A percentile compares a stretch with the other conserved stretches of the same genome.
These are phyloP conservation scores for Cryptococcus deneoformans DNA, from an alignment of 1,284 basidiomycete species.

Conservation along the genomic window DNA sequence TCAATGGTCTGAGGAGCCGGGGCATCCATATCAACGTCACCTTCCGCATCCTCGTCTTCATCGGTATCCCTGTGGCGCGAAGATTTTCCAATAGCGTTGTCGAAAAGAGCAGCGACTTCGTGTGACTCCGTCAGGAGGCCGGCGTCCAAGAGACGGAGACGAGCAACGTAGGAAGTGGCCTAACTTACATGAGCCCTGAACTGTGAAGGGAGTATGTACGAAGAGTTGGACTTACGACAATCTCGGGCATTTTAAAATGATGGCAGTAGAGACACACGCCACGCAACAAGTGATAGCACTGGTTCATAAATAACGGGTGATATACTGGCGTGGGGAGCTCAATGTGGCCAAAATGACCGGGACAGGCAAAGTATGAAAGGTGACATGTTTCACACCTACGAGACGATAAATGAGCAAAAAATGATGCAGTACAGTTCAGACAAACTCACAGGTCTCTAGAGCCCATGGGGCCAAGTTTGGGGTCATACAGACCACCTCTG, in stretches of 20 bases:
- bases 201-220: background rate
- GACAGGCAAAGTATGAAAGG: conserved; percentile 88
- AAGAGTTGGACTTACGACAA: conserved; percentile 59
- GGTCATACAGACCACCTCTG: conserved; percentile 91
- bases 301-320: conserved; percentile 94
- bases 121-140: conserved; percentile 82
- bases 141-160: conserved; percentile 83
- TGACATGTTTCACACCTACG: conserved; percentile 88
- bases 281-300: conserved; percentile 84
- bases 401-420: background rate
- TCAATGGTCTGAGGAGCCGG: conserved; percentile 43
- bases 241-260: conserved; percentile 76
- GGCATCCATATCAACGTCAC: conserved; percentile 38
- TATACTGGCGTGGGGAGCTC: conserved; percentile 94
- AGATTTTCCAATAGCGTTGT: conserved; percentile 43
- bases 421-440: background rate
- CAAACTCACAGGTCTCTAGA: conserved; percentile 78
- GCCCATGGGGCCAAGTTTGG: conserved; percentile 87
- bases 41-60: conserved; percentile 50
- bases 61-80: conserved; percentile 45
- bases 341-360: conserved; percentile 99
- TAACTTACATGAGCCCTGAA: conserved; percentile 39
- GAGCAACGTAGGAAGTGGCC: conserved; percentile 79
- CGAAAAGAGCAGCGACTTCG: conserved; percentile 63
- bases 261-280: conserved; percentile 97